These are phyloP conservation scores for Claviceps purpurea DNA, from an alignment of 2,329 filamentous ascomycete species.

Conservation along the genomic window DNA sequence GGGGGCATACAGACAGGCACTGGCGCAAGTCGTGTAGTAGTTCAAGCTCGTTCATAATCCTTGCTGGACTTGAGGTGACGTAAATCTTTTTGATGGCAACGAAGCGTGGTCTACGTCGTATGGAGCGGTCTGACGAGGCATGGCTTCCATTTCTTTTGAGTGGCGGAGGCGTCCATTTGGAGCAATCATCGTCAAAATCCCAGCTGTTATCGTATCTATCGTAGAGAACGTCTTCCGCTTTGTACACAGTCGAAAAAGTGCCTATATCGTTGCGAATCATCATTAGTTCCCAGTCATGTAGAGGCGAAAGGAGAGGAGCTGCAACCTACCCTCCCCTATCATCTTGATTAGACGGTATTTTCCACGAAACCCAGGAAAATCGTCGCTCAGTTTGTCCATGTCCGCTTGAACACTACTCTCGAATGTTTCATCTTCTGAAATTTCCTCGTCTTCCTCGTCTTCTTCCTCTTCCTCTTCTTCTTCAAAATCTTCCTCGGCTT, in stretches of 20 bases:
- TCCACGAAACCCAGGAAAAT: slow-evolving; percentile 71
- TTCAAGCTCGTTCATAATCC: slow-evolving; percentile 93
- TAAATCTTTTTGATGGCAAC: slow-evolving; percentile 99
- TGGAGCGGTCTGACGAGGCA: slow-evolving; percentile 14
- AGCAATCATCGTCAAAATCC: slow-evolving; percentile 58
- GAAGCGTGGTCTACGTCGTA: slow-evolving; percentile 44
- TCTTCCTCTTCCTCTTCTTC: slow-evolving; percentile 19
- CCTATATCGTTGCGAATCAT: slow-evolving; percentile 37
- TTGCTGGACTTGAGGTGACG: slow-evolving; percentile 84
- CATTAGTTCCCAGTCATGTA: background rate
- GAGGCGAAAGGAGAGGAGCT: background rate
- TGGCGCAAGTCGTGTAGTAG: slow-evolving; percentile 76
- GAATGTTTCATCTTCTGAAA: slow-evolving; percentile 48
- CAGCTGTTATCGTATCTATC: slow-evolving; percentile 74
- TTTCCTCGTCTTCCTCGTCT: slow-evolving; percentile 23
- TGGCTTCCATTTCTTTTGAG: slow-evolving; percentile 35
- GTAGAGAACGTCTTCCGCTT: slow-evolving; percentile 86
- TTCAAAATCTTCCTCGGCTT: slow-evolving; percentile 16
- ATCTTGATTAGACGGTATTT: slow-evolving; percentile 87
- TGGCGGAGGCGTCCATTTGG: slow-evolving; percentile 58
- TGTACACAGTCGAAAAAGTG: slow-evolving; percentile 98
- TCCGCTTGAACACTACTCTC: slow-evolving; percentile 65
- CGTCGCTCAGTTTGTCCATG: slow-evolving; percentile 71
- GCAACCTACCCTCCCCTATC: slow-evolving; percentile 72
- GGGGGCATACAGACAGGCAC: slow-evolving; percentile 75